Percentiles rank a stretch among this genome's conserved stretches.
Evolutionary conservation across 2,329 filamentous ascomycete species (phyloP).

Genomic region (Ilyonectria sp.): DNA sequence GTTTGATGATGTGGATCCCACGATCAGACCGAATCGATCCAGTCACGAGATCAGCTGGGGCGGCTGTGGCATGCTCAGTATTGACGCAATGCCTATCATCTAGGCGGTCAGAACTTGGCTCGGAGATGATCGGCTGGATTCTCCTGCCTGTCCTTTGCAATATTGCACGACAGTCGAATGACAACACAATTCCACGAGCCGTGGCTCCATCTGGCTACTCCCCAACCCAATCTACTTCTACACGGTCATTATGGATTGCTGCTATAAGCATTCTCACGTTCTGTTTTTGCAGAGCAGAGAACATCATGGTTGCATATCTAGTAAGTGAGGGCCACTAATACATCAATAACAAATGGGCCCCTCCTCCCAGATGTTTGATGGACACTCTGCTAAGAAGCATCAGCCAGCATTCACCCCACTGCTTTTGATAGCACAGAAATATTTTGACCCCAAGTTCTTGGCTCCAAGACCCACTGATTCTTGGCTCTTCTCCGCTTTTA

Average conservation of each 20-base stretch:
- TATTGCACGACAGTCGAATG: neutral
- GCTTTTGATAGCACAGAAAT: conserved; percentile 32
- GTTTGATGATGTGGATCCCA: neutral
- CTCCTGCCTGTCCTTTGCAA: conserved; percentile 3
- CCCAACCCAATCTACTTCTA: neutral
- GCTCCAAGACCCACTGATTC: neutral
- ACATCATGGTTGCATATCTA: conserved; percentile 13
- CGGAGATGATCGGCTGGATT: conserved; percentile 4
- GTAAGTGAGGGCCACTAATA: conserved; percentile 22
- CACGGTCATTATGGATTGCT: conserved; percentile 10
- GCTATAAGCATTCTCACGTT: neutral
- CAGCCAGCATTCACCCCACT: conserved; percentile 46
- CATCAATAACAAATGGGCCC: neutral
- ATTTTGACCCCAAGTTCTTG: neutral
- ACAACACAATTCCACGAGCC: neutral
- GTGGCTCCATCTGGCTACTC: neutral
- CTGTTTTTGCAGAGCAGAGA: neutral
- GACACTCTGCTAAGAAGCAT: neutral
- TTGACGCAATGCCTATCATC: neutral
- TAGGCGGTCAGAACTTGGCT: conserved; percentile 5
- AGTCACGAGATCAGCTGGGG: neutral
- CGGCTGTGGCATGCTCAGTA: neutral
- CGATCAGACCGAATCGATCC: neutral
- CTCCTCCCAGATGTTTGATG: neutral
- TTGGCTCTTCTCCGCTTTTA: neutral